phyloP scores from a whole-genome alignment of 2,329 filamentous ascomycete species.

The Phoma sp. region DNA sequence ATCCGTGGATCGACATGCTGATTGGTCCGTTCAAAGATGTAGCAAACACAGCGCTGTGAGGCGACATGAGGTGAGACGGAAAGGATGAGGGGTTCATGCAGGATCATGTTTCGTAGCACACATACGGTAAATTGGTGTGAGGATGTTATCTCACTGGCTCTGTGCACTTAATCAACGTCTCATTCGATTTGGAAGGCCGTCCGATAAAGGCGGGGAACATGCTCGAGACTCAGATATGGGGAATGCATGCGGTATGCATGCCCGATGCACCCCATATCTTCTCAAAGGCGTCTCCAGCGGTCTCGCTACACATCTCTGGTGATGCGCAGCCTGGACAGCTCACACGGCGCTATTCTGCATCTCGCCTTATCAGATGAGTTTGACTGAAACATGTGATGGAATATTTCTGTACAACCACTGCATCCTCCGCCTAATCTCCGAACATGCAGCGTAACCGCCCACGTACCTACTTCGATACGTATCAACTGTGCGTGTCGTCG shows the following conservation, averaged over 20 bases:
- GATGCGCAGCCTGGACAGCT: neutral
- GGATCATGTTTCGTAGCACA: neutral
- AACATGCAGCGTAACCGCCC: neutral
- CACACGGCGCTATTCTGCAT: neutral
- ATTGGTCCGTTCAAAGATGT: no score
- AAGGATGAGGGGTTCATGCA: slow-evolving; percentile 7
- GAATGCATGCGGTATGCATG: neutral
- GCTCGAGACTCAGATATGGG: neutral
- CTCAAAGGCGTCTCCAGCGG: neutral
- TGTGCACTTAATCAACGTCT: neutral
- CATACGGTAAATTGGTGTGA: neutral
- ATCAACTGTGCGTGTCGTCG: slow-evolving; percentile 1
- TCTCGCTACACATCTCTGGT: slow-evolving; percentile 5
- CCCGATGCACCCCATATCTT: slow-evolving; percentile 1
- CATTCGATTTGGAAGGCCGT: neutral
- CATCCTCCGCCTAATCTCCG: slow-evolving; percentile 3
- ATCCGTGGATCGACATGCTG: neutral
- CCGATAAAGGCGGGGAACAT: neutral
- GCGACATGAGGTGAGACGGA: slow-evolving; percentile 7
- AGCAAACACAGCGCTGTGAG: neutral
- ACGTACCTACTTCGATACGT: neutral
- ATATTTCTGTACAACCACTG: neutral
- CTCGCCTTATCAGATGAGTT: slow-evolving; percentile 1
- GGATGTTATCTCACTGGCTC: neutral
- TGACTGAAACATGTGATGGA: neutral